phyloP scores from a whole-genome alignment of 495 filamentous ascomycete species.

The Penicillium herquei region DNA sequence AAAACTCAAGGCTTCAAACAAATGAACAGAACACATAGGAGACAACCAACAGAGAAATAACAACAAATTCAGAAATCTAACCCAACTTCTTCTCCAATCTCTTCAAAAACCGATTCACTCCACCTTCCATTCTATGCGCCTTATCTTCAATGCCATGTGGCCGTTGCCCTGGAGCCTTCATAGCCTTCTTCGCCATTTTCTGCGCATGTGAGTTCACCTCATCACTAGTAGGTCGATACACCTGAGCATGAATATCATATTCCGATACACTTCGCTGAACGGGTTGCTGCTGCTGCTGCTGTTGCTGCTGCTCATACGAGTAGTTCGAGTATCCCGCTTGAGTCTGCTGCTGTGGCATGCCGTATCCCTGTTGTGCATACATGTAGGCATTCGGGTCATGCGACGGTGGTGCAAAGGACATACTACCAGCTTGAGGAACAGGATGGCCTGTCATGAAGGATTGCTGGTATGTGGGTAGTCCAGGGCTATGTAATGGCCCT shows the following conservation, averaged over 20 bases:
- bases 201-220: slow-evolving; percentile 46
- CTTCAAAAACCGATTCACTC: slow-evolving; percentile 79
- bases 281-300: slow-evolving; percentile 32
- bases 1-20: not conserved
- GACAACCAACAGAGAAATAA: not conserved
- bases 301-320: slow-evolving; percentile 46
- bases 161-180: slow-evolving; percentile 47
- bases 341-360: slow-evolving; percentile 22
- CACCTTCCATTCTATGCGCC: slow-evolving; percentile 70
- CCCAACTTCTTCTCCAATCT: slow-evolving; percentile 85
- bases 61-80: not conserved
- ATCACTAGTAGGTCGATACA: slow-evolving; percentile 72
- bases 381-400: slow-evolving; percentile 48
- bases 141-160: slow-evolving; percentile 64
- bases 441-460: slow-evolving; percentile 20
- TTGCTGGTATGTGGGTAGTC: slow-evolving; percentile 34
- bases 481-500: slow-evolving; percentile 25
- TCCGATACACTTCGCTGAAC: slow-evolving; percentile 38
- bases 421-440: not conserved
- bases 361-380: slow-evolving; percentile 26
- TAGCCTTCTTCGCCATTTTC: slow-evolving; percentile 51
- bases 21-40: not conserved
- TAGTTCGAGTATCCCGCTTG: slow-evolving; percentile 56
- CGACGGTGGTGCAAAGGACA: slow-evolving; percentile 45
- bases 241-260: slow-evolving; percentile 71